Conservation (phyloP, 2,329 filamentous ascomycete genomes). For the Sclerotinia spermophila region DNA sequence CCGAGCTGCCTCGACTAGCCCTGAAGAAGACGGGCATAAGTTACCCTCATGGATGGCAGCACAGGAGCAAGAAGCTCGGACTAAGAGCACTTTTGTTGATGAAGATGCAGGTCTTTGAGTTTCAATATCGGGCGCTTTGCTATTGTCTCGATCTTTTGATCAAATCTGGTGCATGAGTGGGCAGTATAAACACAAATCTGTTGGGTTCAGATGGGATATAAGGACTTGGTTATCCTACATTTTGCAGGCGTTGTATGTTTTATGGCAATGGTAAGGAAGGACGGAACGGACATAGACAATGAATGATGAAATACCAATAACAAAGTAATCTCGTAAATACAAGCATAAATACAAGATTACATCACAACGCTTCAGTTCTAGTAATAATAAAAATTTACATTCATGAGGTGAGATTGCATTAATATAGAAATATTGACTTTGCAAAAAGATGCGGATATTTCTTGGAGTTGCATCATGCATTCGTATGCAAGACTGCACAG, state of each 20-base stretch:
- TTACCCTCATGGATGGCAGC: conserved; percentile 37
- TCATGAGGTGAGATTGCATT: not conserved
- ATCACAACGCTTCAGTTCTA: not conserved
- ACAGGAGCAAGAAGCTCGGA: conserved; percentile 38
- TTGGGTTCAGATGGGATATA: not conserved
- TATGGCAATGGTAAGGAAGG: not conserved
- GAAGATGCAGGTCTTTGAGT: conserved; percentile 31
- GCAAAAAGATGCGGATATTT: not conserved
- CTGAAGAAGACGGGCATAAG: conserved; percentile 36
- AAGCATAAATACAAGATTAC: not conserved
- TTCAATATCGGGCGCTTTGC: not conserved
- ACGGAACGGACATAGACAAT: not conserved
- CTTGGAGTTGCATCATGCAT: not conserved
- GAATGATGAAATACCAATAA: not conserved
- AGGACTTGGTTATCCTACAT: conserved; percentile 6
- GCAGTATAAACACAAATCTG: not conserved
- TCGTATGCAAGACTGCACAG: conserved; percentile 4
- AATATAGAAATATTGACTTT: not conserved
- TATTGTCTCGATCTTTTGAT: not conserved
- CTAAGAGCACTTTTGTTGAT: conserved; percentile 36
- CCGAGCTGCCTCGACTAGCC: conserved; percentile 32
- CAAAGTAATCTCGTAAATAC: not conserved
- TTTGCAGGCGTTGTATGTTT: conserved; percentile 2
- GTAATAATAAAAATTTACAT: not conserved
- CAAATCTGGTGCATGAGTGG: not conserved